Evolutionary conservation across 768 basidiomycete genomes (phyloP).

Genomic region (Trametes maxima): DNA sequence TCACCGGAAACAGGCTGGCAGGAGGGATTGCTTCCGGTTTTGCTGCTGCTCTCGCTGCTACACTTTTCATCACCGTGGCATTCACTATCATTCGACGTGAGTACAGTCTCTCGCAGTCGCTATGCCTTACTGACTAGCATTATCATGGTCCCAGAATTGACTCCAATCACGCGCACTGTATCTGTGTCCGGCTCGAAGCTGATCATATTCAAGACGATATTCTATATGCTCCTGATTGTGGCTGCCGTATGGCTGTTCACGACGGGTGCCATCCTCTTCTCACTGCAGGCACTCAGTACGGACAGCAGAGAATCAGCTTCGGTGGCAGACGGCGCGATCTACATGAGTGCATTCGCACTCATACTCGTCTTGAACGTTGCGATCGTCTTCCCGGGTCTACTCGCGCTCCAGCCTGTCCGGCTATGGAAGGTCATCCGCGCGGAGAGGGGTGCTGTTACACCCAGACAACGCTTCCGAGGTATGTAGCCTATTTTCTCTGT

Average conservation of each 20-base stretch:
- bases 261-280: conserved; percentile 71
- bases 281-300: conserved; percentile 58
- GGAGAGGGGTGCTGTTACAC: conserved; percentile 66
- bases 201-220: conserved; percentile 63
- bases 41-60: conserved; percentile 63
- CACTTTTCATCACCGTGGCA: conserved; percentile 59
- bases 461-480: conserved; percentile 81
- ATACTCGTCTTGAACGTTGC: conserved; percentile 64
- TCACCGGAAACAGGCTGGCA: conserved; percentile 50
- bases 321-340: conserved; percentile 71
- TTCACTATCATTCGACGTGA: conserved; percentile 57
- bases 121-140: not conserved
- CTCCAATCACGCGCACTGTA: conserved; percentile 55
- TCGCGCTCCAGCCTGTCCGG: conserved; percentile 71
- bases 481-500: conserved; percentile 27
- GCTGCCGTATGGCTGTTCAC: conserved; percentile 63
- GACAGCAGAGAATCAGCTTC: conserved; percentile 39
- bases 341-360: conserved; percentile 64
- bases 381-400: conserved; percentile 68
- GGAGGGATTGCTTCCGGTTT: conserved; percentile 69
- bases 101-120: conserved; percentile 28
- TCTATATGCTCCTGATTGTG: conserved; percentile 56
- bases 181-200: conserved; percentile 67
- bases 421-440: conserved; percentile 58
- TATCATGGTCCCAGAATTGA: conserved; percentile 44